Conservation (phyloP, 495 filamentous ascomycete genomes). For the Umbilicaria muhlenbergii region DNA sequence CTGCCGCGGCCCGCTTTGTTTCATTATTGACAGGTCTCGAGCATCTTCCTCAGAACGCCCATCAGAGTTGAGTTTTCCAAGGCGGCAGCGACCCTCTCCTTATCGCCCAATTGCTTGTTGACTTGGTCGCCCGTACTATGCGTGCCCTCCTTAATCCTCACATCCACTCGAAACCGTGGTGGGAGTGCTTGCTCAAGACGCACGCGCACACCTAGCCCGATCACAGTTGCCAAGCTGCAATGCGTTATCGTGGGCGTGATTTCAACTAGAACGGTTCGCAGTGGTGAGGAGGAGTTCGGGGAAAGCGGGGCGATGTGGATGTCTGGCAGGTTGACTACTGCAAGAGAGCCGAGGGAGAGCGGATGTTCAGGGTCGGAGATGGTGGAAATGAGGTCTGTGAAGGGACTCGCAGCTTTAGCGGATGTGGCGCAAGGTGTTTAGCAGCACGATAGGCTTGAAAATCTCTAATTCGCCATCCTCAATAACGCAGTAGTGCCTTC, state of each 20-base stretch:
- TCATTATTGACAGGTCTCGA: conserved; percentile 54
- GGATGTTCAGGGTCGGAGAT: conserved; percentile 96
- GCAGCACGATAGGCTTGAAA: too few species aligned
- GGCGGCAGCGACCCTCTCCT: conserved; percentile 89
- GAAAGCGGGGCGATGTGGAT: conserved; percentile 60
- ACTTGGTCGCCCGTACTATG: conserved; percentile 89
- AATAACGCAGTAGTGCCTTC: not conserved
- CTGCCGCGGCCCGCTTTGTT: not conserved
- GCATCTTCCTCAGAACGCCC: conserved; percentile 81
- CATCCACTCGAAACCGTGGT: conserved; percentile 83
- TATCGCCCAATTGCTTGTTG: conserved; percentile 90
- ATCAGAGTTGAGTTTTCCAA: conserved; percentile 85
- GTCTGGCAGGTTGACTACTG: conserved; percentile 86
- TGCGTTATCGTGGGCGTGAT: conserved; percentile 97
- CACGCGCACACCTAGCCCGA: conserved; percentile 84
- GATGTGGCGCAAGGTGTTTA: too few species aligned
- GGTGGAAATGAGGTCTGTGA: conserved; percentile 73
- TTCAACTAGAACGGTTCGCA: conserved; percentile 33
- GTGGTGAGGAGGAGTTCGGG: conserved; percentile 27
- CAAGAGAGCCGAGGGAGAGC: conserved; percentile 76
- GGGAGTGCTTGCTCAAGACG: conserved; percentile 81
- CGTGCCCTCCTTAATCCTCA: conserved; percentile 89
- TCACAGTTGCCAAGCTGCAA: conserved; percentile 90
- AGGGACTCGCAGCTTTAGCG: not conserved
- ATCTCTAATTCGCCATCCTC: too few species aligned